These are phyloP conservation scores for Rutstroemia sp. DNA, from an alignment of 2,329 filamentous ascomycete genomes.

Conservation along the genomic window DNA sequence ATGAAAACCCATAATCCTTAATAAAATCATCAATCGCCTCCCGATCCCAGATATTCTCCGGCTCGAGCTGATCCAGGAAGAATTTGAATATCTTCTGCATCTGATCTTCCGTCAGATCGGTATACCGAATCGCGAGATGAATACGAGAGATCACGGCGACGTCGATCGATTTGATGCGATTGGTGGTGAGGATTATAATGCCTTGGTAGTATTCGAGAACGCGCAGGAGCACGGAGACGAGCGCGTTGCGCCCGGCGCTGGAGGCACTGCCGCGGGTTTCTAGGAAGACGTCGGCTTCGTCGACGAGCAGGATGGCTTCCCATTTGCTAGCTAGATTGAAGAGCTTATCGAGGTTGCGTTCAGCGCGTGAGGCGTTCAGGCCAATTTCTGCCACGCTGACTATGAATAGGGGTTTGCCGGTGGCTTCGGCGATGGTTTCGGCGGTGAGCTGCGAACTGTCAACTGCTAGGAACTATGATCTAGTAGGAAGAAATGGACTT, in stretches of 20 bases:
- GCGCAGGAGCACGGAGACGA: slow-evolving; percentile 51
- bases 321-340: not conserved
- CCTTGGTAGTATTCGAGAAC: slow-evolving; percentile 31
- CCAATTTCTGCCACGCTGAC: slow-evolving; percentile 13
- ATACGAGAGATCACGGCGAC: slow-evolving; percentile 25
- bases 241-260: slow-evolving; percentile 75
- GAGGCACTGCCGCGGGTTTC: slow-evolving; percentile 69
- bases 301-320: slow-evolving; percentile 60
- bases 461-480: too few relatives aligned
- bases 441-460: slow-evolving; percentile 29
- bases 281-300: slow-evolving; percentile 79
- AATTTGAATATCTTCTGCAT: not conserved
- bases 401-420: slow-evolving; percentile 7
- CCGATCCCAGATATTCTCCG: too few relatives aligned
- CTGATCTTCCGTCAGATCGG: not conserved
- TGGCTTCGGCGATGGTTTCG: slow-evolving; percentile 8
- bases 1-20: too few relatives aligned
- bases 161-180: slow-evolving; percentile 20
- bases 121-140: slow-evolving; percentile 12
- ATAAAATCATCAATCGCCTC: too few relatives aligned
- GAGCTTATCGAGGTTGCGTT: slow-evolving; percentile 16
- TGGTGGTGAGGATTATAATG: slow-evolving; percentile 32
- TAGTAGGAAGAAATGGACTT: too few relatives aligned
- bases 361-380: slow-evolving; percentile 8
- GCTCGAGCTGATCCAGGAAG: too few relatives aligned